Base-by-base conservation (phyloP, 305 asterid genomes). In the Solanum aculeatissimum region DNA sequence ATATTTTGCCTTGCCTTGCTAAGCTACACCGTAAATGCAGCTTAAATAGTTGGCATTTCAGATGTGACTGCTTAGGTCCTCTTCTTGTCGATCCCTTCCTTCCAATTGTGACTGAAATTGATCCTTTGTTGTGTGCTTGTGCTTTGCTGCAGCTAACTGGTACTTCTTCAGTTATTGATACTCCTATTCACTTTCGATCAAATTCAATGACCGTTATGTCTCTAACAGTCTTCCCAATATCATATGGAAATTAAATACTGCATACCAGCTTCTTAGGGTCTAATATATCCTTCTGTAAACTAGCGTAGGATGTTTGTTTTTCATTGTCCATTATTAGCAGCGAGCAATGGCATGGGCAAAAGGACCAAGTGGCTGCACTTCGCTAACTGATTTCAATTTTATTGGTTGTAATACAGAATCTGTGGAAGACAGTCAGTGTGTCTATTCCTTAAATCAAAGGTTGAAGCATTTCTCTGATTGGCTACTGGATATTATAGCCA, bases 401-500 rank as follows among this genome's bases (percentile, higher is more conserved):
- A 71, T 77, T 51, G 82, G 65, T 77, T 49, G 82, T 77, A 11
- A 77, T 29, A 51, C 82, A 55, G 75, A 92, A 57, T 57, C 92
- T 45, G 84, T 80, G 3, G 92, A 90, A 71, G 57, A 62, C 23
- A 89, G 82, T 71, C 97, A 88, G 69, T 90, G 98, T 83, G 84
- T 93, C 82, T 96, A 95, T 90, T 91, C 97, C 84, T 92, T 96
- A 58, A 93, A 92, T 86, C 98, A 94, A 29, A 91, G 93, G 93
- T 82, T 96, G 92, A 96, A 93, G 92, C 93, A 92, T 91, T 96
- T 96, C 86, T 96, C 99, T 0, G 95, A 96, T 78, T 96, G 99
- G 99, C 97, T 96, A 49, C 93, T 96, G 14, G 99, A 95, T 87
- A 96, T 96, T 87, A 94, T 96, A 87, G 98, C 99, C 65, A 96